These are phyloP conservation scores for Echium plantagineum DNA, from an alignment of 257 asterid genomes.

Conservation along the genomic window DNA sequence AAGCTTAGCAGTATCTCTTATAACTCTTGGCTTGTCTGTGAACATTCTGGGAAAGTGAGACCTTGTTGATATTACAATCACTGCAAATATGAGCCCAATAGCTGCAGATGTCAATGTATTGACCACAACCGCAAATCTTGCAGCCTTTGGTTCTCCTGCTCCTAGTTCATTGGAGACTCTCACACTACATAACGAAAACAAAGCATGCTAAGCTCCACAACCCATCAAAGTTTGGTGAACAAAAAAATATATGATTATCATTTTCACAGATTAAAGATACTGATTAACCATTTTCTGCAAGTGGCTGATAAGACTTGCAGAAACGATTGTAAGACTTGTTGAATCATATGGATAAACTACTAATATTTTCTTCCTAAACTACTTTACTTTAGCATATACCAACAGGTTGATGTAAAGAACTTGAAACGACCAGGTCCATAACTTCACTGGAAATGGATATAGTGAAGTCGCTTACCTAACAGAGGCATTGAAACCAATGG, in stretches of 20 bases:
- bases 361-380: no score
- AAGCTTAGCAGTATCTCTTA: slow-evolving; percentile 50
- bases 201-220: neutral
- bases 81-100: slow-evolving; percentile 38
- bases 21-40: slow-evolving; percentile 60
- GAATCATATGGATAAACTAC: no score
- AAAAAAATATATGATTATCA: neutral
- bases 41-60: slow-evolving; percentile 49
- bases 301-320: no score
- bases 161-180: slow-evolving; percentile 84
- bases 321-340: no score
- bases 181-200: slow-evolving; percentile 33
- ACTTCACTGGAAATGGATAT: no score
- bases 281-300: no score
- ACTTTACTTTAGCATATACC: neutral
- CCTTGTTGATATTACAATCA: slow-evolving; percentile 34
- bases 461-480: slow-evolving; percentile 36
- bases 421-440: neutral
- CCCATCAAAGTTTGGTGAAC: neutral
- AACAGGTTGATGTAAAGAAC: neutral
- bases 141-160: slow-evolving; percentile 60
- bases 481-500: slow-evolving; percentile 79
- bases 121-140: slow-evolving; percentile 63
- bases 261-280: neutral
- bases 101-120: slow-evolving; percentile 50